These are phyloP conservation scores for Bacidia gigantensis DNA, from an alignment of 495 filamentous ascomycete species.

Conservation along the genomic window DNA sequence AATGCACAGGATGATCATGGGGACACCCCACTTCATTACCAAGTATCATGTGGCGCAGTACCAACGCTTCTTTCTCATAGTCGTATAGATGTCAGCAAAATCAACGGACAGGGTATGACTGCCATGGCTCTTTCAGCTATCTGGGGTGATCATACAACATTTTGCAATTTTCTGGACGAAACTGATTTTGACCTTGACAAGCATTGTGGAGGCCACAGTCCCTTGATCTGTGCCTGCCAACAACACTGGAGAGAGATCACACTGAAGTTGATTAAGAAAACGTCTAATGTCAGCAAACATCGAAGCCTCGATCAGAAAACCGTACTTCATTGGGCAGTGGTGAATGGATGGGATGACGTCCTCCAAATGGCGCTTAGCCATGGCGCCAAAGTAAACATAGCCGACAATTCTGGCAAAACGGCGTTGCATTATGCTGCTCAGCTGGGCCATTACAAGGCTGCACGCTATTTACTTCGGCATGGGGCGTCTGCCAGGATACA, in stretches of 20 bases:
- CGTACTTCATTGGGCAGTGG: constrained; percentile 1
- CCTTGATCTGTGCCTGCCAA: not conserved
- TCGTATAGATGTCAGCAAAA: not conserved
- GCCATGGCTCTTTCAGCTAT: not conserved
- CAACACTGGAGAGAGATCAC: not conserved
- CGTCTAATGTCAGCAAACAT: not conserved
- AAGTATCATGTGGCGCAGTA: not conserved
- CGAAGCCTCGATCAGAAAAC: not conserved
- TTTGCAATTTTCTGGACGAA: constrained; percentile 1
- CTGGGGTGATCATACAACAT: not conserved
- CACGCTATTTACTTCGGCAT: not conserved
- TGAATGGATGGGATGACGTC: constrained; percentile 2
- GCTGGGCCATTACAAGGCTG: not conserved
- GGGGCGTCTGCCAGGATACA: constrained; percentile 2
- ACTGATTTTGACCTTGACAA: not conserved
- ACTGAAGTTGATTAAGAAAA: not conserved
- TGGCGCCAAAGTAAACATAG: not conserved
- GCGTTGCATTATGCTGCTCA: constrained; percentile 5
- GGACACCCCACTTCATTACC: not conserved
- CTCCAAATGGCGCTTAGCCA: not conserved
- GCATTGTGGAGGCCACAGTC: not conserved
- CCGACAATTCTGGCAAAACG: not conserved
- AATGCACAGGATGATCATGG: not conserved
- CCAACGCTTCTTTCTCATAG: not conserved
- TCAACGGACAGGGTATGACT: not conserved